These are phyloP conservation scores for Pichia thaimueangensis DNA, from an alignment of 805 yeast species.

Conservation along the genomic window DNA sequence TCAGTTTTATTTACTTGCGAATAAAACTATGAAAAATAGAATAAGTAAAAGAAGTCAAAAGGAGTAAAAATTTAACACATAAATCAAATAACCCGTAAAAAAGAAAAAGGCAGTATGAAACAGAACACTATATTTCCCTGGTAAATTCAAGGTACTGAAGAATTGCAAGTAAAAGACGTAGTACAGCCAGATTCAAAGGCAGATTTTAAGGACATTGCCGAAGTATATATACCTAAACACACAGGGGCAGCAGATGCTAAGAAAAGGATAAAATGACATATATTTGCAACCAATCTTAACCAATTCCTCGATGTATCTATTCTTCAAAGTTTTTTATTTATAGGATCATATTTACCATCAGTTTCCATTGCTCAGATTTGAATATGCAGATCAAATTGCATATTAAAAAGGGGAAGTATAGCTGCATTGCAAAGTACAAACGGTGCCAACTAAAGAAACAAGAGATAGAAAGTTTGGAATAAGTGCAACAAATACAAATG, in stretches of 20 bases:
- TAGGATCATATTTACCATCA: slow-evolving; percentile 9
- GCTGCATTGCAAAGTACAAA: slow-evolving; percentile 40
- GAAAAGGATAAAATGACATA: slow-evolving; percentile 6
- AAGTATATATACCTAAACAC: slow-evolving; percentile 8
- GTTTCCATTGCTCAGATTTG: slow-evolving; percentile 7
- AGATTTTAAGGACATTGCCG: slow-evolving; percentile 6
- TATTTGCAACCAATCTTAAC: slow-evolving; percentile 6
- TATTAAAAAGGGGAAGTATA: slow-evolving; percentile 37
- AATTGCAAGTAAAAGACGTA: slow-evolving; percentile 10
- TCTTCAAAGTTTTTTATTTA: slow-evolving; percentile 6
- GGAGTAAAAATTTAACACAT: no score
- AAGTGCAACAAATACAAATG: slow-evolving; percentile 38
- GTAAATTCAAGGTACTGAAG: slow-evolving; percentile 4
- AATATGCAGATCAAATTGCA: slow-evolving; percentile 9
- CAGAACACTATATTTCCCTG: no score
- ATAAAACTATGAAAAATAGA: no score
- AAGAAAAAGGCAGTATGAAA: no score
- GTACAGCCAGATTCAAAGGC: slow-evolving; percentile 6
- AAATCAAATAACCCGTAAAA: no score
- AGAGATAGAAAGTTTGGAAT: slow-evolving; percentile 37
- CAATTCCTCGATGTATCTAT: slow-evolving; percentile 8
- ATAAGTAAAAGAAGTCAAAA: no score
- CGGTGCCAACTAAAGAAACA: slow-evolving; percentile 35
- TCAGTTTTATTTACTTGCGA: no score
- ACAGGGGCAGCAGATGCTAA: slow-evolving; percentile 9